phyloP scores from a whole-genome alignment of 331 rosid species.

The Dryas integrifolia region DNA sequence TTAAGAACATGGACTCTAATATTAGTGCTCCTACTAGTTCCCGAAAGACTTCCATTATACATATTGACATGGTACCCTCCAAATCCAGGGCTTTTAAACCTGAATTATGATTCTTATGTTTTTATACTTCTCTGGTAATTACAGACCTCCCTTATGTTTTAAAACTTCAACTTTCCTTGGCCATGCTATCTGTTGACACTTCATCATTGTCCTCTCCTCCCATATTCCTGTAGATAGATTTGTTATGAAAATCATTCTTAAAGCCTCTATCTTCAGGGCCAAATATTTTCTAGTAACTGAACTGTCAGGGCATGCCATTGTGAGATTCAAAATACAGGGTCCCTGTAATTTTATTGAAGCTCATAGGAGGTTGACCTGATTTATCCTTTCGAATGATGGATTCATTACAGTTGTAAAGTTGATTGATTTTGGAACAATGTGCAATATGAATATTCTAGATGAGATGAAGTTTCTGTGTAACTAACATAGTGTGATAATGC shows the following conservation, averaged over 20 bases:
- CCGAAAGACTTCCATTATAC: slow-evolving; percentile 49
- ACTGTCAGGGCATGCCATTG: background rate
- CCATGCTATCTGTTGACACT: background rate
- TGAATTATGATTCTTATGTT: slow-evolving; percentile 15
- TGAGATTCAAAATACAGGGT: background rate
- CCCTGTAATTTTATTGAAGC: background rate
- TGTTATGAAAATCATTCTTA: background rate
- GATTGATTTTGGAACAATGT: background rate
- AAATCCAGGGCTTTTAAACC: slow-evolving; percentile 19
- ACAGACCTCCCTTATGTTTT: background rate
- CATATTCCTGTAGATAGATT: background rate
- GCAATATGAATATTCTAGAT: slow-evolving; percentile 1
- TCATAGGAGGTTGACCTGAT: background rate
- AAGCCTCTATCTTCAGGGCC: background rate
- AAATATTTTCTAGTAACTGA: background rate
- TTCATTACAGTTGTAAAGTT: slow-evolving; percentile 13
- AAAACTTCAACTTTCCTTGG: background rate
- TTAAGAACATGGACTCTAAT: slow-evolving; percentile 36
- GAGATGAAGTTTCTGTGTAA: background rate
- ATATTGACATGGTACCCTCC: slow-evolving; percentile 79
- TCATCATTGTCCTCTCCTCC: slow-evolving; percentile 4
- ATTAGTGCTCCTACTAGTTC: slow-evolving; percentile 26
- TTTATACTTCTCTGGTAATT: background rate
- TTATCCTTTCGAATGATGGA: background rate
- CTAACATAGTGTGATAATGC: slow-evolving; percentile 26